These are phyloP conservation scores for Hymenoscyphus fraxineus DNA, from an alignment of 2,329 filamentous ascomycete genomes.

Conservation along the genomic window DNA sequence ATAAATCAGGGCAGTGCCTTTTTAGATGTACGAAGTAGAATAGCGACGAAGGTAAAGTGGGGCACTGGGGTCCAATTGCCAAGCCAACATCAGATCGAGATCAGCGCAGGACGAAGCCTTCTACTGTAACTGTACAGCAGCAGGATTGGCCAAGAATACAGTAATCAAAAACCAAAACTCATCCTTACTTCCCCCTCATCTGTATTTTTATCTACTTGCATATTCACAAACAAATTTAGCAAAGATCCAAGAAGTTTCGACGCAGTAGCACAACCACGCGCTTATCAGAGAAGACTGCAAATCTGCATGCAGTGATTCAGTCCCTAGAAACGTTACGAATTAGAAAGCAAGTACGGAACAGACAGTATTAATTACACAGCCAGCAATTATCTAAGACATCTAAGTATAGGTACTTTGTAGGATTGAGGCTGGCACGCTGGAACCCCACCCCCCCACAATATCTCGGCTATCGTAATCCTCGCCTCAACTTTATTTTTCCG, in stretches of 20 bases:
- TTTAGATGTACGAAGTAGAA: too few relatives aligned
- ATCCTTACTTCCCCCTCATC: not conserved
- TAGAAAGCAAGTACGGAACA: too few relatives aligned
- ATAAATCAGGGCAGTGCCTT: too few relatives aligned
- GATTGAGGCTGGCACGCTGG: too few relatives aligned
- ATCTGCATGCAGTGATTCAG: too few relatives aligned
- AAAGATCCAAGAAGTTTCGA: not conserved
- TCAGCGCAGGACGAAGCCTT: too few relatives aligned
- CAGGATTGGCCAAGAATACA: slow-evolving; percentile 2
- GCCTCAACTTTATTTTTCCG: not conserved
- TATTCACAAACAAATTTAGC: not conserved
- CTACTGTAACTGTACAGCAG: too few relatives aligned
- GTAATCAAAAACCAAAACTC: not conserved
- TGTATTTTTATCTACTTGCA: not conserved
- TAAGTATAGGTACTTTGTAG: not conserved
- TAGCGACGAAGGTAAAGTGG: too few relatives aligned
- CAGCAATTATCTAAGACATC: not conserved
- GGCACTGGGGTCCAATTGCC: too few relatives aligned
- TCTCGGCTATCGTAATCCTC: not conserved
- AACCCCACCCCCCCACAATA: not conserved
- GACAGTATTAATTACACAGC: not conserved
- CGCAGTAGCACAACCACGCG: not conserved
- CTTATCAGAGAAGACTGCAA: too few relatives aligned
- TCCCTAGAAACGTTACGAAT: too few relatives aligned
- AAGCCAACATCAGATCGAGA: too few relatives aligned